phyloP scores from a whole-genome alignment of 2,329 filamentous ascomycete species.

The Botrytis pseudocinerea region DNA sequence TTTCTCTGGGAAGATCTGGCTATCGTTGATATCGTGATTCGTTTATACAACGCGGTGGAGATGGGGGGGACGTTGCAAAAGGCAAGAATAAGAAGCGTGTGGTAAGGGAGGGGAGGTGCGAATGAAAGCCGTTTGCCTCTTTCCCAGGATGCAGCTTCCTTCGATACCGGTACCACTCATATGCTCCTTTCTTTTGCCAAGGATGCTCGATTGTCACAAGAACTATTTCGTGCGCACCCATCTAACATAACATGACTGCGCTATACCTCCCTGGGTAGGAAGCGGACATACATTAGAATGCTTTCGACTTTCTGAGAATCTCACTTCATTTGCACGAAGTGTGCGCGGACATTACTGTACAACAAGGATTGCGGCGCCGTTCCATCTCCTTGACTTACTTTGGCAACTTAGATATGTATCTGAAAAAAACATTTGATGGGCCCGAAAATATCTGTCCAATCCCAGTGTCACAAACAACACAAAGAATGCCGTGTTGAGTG shows the following conservation, averaged over 20 bases:
- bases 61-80: neutral
- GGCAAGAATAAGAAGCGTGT: neutral
- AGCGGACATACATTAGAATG: neutral
- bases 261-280: neutral
- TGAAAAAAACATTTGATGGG: neutral
- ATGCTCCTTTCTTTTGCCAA: neutral
- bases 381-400: neutral
- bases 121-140: neutral
- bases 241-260: neutral
- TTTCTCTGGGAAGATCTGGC: neutral
- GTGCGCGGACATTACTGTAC: neutral
- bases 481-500: constrained; percentile 9
- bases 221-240: neutral
- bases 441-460: constrained; percentile 8
- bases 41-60: neutral
- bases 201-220: constrained; percentile 1
- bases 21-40: constrained; percentile 5
- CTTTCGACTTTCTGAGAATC: neutral
- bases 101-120: neutral
- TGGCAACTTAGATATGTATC: neutral
- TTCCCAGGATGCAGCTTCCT: constrained; percentile 7
- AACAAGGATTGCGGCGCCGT: neutral
- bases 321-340: neutral
- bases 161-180: constrained; percentile 1
- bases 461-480: constrained; percentile 6